These are phyloP conservation scores for Candida lessepsii DNA, from an alignment of 805 yeast species.

Conservation along the genomic window DNA sequence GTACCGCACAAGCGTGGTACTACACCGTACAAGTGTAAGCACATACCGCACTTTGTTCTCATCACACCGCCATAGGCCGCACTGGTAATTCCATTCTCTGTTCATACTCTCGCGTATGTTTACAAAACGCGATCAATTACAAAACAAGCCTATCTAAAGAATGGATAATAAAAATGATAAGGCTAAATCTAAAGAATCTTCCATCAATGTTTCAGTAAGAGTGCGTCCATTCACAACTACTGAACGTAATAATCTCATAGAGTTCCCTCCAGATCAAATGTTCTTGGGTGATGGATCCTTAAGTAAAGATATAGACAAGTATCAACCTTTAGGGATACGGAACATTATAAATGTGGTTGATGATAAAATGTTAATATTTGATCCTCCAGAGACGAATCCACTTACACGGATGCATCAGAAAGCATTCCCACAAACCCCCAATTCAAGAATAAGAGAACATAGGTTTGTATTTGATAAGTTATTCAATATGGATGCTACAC, in stretches of 20 bases:
- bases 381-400: conserved; percentile 76
- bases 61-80: no score
- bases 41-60: no score
- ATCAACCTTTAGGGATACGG: conserved; percentile 53
- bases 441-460: conserved; percentile 62
- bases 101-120: background rate
- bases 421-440: conserved; percentile 37
- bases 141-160: background rate
- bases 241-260: conserved; percentile 52
- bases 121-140: conserved; percentile 8
- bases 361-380: conserved; percentile 81
- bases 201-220: conserved; percentile 74
- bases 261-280: conserved; percentile 34
- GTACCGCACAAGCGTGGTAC: no score
- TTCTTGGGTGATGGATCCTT: conserved; percentile 59
- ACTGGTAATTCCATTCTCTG: no score
- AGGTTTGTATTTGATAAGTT: conserved; percentile 79
- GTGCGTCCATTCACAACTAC: conserved; percentile 75
- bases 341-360: conserved; percentile 78
- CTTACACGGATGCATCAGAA: conserved; percentile 47
- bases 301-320: conserved; percentile 9
- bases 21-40: no score
- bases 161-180: conserved; percentile 1
- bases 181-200: conserved; percentile 42
- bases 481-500: conserved; percentile 65